These are phyloP conservation scores for Scytalidium sp. DNA, from an alignment of 2,329 filamentous ascomycete species.

Conservation along the genomic window DNA sequence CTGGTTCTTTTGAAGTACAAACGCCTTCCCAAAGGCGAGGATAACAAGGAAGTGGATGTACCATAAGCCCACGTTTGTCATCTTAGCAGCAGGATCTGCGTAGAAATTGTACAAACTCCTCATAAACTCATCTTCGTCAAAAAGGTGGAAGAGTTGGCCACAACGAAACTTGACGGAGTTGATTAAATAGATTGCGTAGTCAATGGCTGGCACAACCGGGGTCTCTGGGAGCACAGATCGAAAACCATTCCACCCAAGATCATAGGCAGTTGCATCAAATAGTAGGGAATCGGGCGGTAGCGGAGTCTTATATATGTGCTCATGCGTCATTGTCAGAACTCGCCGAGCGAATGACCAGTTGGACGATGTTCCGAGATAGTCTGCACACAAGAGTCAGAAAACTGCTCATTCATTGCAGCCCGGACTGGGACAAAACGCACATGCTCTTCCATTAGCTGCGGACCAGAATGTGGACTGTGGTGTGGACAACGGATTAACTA, in stretches of 20 bases:
- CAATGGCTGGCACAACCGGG: slow-evolving; percentile 44
- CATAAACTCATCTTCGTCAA: slow-evolving; percentile 52
- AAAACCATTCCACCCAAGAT: slow-evolving; percentile 47
- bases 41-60: slow-evolving; percentile 52
- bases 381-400: slow-evolving; percentile 23
- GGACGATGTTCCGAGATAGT: slow-evolving; percentile 52
- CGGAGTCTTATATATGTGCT: slow-evolving; percentile 40
- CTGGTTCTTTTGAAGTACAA: slow-evolving; percentile 37
- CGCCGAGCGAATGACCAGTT: slow-evolving; percentile 53
- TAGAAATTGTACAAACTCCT: slow-evolving; percentile 38
- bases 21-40: slow-evolving; percentile 53
- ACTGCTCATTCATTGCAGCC: neutral
- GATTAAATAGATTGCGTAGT: slow-evolving; percentile 50
- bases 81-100: slow-evolving; percentile 26
- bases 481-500: slow-evolving; percentile 41
- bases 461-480: slow-evolving; percentile 38
- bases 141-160: slow-evolving; percentile 50
- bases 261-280: slow-evolving; percentile 50
- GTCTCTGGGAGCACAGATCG: slow-evolving; percentile 28
- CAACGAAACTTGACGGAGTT: slow-evolving; percentile 56
- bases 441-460: slow-evolving; percentile 37
- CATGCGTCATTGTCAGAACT: slow-evolving; percentile 45
- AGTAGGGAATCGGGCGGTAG: slow-evolving; percentile 41
- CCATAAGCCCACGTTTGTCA: slow-evolving; percentile 35
- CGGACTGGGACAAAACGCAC: slow-evolving; percentile 27